phyloP scores from a whole-genome alignment of 768 basidiomycete genomes.

The Mycena maculata region DNA sequence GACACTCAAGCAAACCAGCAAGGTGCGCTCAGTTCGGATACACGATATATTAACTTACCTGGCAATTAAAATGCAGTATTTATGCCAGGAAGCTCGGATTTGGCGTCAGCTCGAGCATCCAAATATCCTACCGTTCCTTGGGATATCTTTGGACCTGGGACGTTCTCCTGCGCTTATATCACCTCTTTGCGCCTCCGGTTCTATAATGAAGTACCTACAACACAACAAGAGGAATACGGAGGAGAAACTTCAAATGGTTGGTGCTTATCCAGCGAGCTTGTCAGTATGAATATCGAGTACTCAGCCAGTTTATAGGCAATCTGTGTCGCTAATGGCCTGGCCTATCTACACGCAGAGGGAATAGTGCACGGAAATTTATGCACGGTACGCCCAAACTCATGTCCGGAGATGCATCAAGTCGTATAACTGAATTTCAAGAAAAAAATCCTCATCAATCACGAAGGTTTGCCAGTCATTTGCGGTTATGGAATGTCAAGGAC shows the following conservation, averaged over 20 bases:
- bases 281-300: not conserved
- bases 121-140: slow-evolving; percentile 28
- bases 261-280: too few species aligned
- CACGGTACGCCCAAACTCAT: slow-evolving; percentile 18
- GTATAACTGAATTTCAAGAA: slow-evolving; percentile 2
- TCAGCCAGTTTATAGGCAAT: slow-evolving; percentile 9
- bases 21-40: not conserved
- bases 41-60: not conserved
- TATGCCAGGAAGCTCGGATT: slow-evolving; percentile 14
- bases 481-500: slow-evolving; percentile 23
- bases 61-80: not conserved
- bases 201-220: slow-evolving; percentile 27
- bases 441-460: slow-evolving; percentile 25
- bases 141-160: slow-evolving; percentile 27
- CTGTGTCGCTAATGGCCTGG: slow-evolving; percentile 23
- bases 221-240: not conserved
- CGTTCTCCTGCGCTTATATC: slow-evolving; percentile 31
- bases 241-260: slow-evolving; percentile 24
- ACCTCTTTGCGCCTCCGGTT: slow-evolving; percentile 20
- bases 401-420: not conserved
- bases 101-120: slow-evolving; percentile 23
- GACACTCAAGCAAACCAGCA: slow-evolving; percentile 9
- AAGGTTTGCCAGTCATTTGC: slow-evolving; percentile 16
- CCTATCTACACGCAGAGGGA: slow-evolving; percentile 32
- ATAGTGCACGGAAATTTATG: slow-evolving; percentile 35